Conservation (phyloP, 2,329 filamentous ascomycete genomes). For the Claviceps spartinae region DNA sequence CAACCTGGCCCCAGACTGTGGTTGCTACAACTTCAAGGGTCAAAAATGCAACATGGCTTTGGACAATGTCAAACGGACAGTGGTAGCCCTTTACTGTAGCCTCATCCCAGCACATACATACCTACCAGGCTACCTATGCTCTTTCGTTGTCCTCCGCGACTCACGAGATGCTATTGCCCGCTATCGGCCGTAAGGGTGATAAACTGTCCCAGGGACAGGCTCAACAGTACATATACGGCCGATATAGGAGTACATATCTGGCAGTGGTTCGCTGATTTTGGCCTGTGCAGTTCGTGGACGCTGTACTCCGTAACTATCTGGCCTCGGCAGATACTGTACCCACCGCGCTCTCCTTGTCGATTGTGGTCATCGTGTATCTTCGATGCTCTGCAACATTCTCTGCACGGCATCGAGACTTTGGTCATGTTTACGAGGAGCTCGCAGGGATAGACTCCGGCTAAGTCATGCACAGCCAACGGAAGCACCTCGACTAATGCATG, state of each 20-base stretch:
- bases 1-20: not conserved
- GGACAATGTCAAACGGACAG: not conserved
- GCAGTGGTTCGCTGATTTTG: not conserved
- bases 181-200: too few species aligned
- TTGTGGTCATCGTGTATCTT: not conserved
- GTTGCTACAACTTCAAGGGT: constrained; percentile 1
- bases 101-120: too few species aligned
- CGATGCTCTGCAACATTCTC: not conserved
- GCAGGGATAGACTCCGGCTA: too few species aligned
- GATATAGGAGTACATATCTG: not conserved
- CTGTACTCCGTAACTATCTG: not conserved
- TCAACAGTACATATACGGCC: not conserved
- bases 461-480: too few species aligned
- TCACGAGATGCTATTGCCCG: too few species aligned
- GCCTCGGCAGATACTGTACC: not conserved
- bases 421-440: too few species aligned
- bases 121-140: too few species aligned
- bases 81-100: not conserved
- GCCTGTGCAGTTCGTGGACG: not conserved
- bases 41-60: not conserved
- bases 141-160: too few species aligned
- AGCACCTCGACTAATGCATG: too few species aligned
- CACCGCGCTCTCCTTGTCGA: not conserved
- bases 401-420: not conserved
- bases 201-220: too few species aligned